Evolutionary conservation across 2,329 filamentous ascomycete genomes (phyloP).

Genomic region (Diaporthe longicolla): DNA sequence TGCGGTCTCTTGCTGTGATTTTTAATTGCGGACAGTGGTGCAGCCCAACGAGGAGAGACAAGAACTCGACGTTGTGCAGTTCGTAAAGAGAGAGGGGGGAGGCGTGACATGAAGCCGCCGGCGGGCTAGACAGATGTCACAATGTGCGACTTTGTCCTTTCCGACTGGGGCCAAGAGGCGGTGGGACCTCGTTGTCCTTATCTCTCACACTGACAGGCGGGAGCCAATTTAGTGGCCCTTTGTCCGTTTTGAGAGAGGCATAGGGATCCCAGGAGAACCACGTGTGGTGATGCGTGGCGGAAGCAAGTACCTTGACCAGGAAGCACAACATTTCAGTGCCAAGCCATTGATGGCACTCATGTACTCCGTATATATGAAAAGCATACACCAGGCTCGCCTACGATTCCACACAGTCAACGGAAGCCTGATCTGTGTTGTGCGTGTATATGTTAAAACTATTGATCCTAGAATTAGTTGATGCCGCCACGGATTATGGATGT

Average conservation of each 20-base stretch:
- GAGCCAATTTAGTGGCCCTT: constrained; percentile 35
- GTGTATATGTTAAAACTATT: no score
- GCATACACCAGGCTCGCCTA: no score
- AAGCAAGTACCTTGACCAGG: neutral
- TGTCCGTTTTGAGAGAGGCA: neutral
- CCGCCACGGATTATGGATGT: neutral
- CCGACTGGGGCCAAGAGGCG: neutral
- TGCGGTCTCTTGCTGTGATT: neutral
- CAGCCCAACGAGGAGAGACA: neutral
- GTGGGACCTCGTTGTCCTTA: neutral
- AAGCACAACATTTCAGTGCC: neutral
- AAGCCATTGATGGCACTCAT: neutral
- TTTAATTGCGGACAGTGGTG: neutral
- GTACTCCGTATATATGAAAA: neutral
- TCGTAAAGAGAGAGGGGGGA: neutral
- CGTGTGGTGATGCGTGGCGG: neutral
- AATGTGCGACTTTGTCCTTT: neutral
- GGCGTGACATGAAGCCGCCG: neutral
- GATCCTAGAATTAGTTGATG: neutral
- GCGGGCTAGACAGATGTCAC: neutral
- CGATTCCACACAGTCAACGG: neutral
- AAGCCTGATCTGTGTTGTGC: neutral
- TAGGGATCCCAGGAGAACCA: neutral
- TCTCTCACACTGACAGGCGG: constrained; percentile 21
- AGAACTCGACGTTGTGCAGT: neutral